A percentile compares a stretch with the other conserved stretches of the same genome.
Conservation (phyloP, 2,329 filamentous ascomycete genomes). For the Diatrype stigma region DNA sequence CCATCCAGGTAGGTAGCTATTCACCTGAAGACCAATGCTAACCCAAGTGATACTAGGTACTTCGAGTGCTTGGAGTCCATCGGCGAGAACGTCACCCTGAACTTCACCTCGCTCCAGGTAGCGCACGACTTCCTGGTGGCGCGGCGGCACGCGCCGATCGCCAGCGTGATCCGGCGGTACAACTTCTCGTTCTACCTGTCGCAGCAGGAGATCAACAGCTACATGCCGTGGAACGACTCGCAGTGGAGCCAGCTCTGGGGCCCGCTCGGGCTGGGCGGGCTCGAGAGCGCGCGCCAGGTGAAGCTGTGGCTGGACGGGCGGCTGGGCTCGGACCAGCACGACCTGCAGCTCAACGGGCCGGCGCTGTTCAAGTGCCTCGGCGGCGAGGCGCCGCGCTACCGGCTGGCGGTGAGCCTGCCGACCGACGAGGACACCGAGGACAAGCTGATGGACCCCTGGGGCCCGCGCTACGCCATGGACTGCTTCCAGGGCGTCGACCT, state of each 20-base stretch:
- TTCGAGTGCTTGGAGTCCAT: neutral
- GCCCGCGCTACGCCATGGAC: neutral
- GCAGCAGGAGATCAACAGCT: neutral
- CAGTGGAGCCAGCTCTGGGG: neutral
- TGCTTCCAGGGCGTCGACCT: neutral
- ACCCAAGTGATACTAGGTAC: neutral
- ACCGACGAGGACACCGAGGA: neutral
- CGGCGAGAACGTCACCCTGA: neutral
- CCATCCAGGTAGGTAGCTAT: no score
- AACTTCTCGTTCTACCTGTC: constrained; percentile 1
- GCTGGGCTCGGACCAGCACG: neutral
- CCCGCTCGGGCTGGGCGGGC: neutral
- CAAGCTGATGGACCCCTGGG: neutral
- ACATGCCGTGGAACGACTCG: neutral
- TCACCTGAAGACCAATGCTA: no score
- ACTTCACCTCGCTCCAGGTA: neutral
- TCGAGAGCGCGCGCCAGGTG: neutral
- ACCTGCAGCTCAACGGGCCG: neutral
- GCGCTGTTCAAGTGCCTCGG: neutral
- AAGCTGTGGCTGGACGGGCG: neutral
- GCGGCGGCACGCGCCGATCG: neutral
- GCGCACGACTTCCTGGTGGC: neutral
- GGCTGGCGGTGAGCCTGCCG: neutral
- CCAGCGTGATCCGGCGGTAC: neutral
- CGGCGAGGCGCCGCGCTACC: neutral